Evolutionary conservation across 2,329 filamentous ascomycete species (phyloP), one percentile per base, ranked within the genome.

Genomic region (Colletotrichum sp.): DNA sequence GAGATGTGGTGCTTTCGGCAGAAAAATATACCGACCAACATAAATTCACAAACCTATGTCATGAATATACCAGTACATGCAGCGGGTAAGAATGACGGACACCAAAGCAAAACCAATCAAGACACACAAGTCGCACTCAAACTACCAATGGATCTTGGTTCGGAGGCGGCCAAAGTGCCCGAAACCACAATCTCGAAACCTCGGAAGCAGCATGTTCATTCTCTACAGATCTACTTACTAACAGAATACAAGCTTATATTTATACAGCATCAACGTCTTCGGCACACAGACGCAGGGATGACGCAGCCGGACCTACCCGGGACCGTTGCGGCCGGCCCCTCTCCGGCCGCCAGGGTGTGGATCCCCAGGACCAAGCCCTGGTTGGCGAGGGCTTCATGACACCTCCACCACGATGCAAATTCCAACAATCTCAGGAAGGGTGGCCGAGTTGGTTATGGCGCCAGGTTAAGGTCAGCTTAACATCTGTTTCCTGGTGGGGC

Each of bases 371-470:
- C 33, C 62, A 12, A 58, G 47, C 62, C 64, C 24, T 70, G 62
- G n/a, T 38, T 59, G 15, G 54, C 27, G 34, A 55, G 47, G 54
- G 55, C 51, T 36, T 31, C 69, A 71, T 57, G 0, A 5, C 2
- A 38, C 34, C 38, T 55, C 62, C 34, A 61, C 69, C 38, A n/a
- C 3, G 4, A 1, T 3, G 1, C 4, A 24, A 16, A 1, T 0
- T 0, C 16, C 66, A 68, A 29, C 36, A 36, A 63, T 5, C 13
- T 69, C 38, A 24, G 72, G 72, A 74, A 74, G 72, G 72, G 72
- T 74, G 72, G 72, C 72, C 72, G 72, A 74, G 72, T 74, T 74
- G 72, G 72, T 74, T 74, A 72, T 74, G 72, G 72, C 72, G 72
- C 72, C 72, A 74, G 72, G 72, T 74, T 74, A 74, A 74, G 72